Percentiles rank a stretch among this genome's conserved stretches.
phyloP scores from a whole-genome alignment of 768 basidiomycete species.

The Lactarius tabidus region DNA sequence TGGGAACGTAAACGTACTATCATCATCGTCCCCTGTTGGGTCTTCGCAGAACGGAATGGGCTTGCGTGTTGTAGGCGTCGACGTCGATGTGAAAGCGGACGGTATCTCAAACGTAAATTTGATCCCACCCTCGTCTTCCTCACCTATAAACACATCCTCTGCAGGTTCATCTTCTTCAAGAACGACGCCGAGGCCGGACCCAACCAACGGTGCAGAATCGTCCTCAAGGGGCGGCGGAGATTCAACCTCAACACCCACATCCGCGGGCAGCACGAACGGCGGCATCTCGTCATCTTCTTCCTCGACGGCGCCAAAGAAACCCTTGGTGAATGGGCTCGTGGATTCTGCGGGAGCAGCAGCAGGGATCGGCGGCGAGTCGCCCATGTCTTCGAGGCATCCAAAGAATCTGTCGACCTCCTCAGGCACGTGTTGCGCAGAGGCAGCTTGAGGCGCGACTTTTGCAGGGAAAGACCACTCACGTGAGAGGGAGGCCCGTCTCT shows the following conservation, averaged over 20 bases:
- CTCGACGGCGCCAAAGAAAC: constrained; percentile 40
- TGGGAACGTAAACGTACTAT: constrained; percentile 26
- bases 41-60: constrained; percentile 19
- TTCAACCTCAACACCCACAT: constrained; percentile 38
- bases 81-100: constrained; percentile 27
- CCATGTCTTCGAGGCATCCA: constrained; percentile 54
- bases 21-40: constrained; percentile 27
- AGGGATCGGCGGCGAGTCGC: constrained; percentile 44
- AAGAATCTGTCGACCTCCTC: constrained; percentile 76
- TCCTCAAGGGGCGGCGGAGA: constrained; percentile 31
- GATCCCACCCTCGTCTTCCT: constrained; percentile 60
- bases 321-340: constrained; percentile 54
- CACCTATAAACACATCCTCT: constrained; percentile 53
- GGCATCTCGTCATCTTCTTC: constrained; percentile 49
- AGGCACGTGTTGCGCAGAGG: constrained; percentile 27
- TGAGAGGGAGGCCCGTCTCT: constrained; percentile 45
- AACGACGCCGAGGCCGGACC: constrained; percentile 37
- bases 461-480: constrained; percentile 62
- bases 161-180: constrained; percentile 41
- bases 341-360: constrained; percentile 39
- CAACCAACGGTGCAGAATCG: constrained; percentile 32
- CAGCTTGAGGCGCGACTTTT: constrained; percentile 23
- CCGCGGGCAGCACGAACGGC: constrained; percentile 46
- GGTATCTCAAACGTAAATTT: constrained; percentile 70
- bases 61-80: constrained; percentile 20